phyloP scores from a whole-genome alignment of 352 stramenopile genomes.

The Nothophytophthora sp. region DNA sequence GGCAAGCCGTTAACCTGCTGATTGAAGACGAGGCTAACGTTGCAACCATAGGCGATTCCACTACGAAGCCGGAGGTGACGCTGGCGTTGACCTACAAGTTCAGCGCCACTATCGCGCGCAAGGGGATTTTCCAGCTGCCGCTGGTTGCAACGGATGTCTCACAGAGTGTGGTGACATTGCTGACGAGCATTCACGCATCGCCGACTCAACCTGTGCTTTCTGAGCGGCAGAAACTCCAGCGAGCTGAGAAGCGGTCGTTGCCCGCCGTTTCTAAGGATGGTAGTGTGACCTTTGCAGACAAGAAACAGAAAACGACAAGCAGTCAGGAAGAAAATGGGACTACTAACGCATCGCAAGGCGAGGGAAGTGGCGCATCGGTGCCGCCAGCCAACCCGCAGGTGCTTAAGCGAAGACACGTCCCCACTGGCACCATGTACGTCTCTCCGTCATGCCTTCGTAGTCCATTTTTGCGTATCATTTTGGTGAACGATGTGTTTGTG shows the following conservation, averaged over 20 bases:
- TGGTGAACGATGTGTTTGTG: background rate
- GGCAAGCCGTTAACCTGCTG: conserved; percentile 39
- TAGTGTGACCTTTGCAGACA: background rate
- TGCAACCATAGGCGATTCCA: no score
- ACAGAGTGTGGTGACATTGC: conserved; percentile 32
- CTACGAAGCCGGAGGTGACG: conserved; percentile 21
- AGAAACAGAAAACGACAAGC: background rate
- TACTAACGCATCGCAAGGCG: conserved; percentile 9
- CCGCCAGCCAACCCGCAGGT: conserved; percentile 10
- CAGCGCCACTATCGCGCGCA: conserved; percentile 50
- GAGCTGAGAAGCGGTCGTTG: conserved; percentile 3
- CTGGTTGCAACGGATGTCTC: conserved; percentile 30
- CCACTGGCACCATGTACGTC: conserved; percentile 52
- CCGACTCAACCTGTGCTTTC: conserved; percentile 38
- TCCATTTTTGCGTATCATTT: background rate
- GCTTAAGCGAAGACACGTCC: conserved; percentile 51
- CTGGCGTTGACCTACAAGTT: conserved; percentile 70
- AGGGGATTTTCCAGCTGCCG: conserved; percentile 43
- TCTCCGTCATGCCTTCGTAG: background rate
- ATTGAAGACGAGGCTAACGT: conserved; percentile 16
- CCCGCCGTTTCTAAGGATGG: background rate
- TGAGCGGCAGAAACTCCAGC: conserved; percentile 19
- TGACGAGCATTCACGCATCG: conserved; percentile 36
- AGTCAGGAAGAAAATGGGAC: conserved; percentile 1
- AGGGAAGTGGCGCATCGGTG: conserved; percentile 4